Evolutionary conservation across 148 eudicot genomes (phyloP).

Genomic region (Gaultheria prostrata): DNA sequence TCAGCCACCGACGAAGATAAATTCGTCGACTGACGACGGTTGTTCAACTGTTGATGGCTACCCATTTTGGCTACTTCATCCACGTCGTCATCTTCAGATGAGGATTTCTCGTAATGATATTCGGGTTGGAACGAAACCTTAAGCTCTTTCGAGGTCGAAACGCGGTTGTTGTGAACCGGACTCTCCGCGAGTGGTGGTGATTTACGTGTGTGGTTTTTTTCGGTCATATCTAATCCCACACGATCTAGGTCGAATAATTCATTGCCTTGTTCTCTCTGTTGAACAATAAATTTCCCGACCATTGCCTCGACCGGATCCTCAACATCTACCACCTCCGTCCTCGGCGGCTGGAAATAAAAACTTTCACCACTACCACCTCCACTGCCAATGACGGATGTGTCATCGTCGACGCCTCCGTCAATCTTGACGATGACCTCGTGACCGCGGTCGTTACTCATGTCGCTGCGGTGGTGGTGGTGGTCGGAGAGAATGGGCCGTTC

Average conservation of each 20-base stretch:
- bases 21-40: background rate
- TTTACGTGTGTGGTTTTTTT: background rate
- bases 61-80: background rate
- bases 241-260: background rate
- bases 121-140: constrained; percentile 29
- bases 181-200: background rate
- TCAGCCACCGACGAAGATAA: background rate
- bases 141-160: constrained; percentile 15
- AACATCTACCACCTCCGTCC: constrained; percentile 14
- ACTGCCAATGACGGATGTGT: background rate
- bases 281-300: constrained; percentile 6
- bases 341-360: background rate
- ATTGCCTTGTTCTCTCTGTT: background rate
- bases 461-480: background rate
- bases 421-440: constrained; percentile 25
- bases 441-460: background rate
- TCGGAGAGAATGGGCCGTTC: constrained; percentile 19
- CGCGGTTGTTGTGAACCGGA: background rate
- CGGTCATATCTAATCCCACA: constrained; percentile 9
- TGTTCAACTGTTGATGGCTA: background rate
- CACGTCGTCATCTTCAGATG: constrained; percentile 15
- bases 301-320: constrained; percentile 2
- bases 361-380: background rate
- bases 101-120: background rate
- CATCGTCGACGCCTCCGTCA: background rate